Conservation (phyloP, 805 yeast genomes). For the Kodamaea hsintzibuensis region DNA sequence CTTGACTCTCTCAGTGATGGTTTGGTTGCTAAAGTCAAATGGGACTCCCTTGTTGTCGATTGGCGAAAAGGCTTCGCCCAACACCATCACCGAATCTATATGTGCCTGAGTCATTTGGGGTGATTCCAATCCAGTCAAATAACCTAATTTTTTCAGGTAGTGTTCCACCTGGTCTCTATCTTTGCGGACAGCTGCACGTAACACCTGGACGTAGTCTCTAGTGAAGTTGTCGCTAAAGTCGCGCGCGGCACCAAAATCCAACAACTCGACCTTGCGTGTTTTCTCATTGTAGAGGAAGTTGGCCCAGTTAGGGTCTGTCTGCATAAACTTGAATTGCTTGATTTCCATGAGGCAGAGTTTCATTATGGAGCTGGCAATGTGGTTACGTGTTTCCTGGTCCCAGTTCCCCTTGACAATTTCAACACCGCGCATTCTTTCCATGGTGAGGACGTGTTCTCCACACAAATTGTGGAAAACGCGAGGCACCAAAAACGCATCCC, state of each 20-base stretch:
- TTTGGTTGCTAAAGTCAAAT: constrained; percentile 79
- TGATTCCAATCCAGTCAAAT: constrained; percentile 88
- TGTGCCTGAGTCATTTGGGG: constrained; percentile 89
- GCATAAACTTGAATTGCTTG: constrained; percentile 86
- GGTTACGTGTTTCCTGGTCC: constrained; percentile 71
- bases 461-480: constrained; percentile 73
- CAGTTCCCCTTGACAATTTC: constrained; percentile 79
- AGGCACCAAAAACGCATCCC: constrained; percentile 72
- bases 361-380: constrained; percentile 86
- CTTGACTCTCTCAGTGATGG: constrained; percentile 91
- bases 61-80: constrained; percentile 88
- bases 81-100: constrained; percentile 81
- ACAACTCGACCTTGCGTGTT: constrained; percentile 74
- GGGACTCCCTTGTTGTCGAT: constrained; percentile 45
- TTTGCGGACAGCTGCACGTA: constrained; percentile 70
- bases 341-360: constrained; percentile 83
- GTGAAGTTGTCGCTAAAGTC: constrained; percentile 71
- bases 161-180: constrained; percentile 66
- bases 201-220: constrained; percentile 62
- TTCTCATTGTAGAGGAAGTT: constrained; percentile 79
- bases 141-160: constrained; percentile 75
- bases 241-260: constrained; percentile 96
- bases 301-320: constrained; percentile 99
- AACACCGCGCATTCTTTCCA: constrained; percentile 82
- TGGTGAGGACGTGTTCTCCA: constrained; percentile 81